Conservation (phyloP, 2,329 filamentous ascomycete species). For the Epichloe uncinata region DNA sequence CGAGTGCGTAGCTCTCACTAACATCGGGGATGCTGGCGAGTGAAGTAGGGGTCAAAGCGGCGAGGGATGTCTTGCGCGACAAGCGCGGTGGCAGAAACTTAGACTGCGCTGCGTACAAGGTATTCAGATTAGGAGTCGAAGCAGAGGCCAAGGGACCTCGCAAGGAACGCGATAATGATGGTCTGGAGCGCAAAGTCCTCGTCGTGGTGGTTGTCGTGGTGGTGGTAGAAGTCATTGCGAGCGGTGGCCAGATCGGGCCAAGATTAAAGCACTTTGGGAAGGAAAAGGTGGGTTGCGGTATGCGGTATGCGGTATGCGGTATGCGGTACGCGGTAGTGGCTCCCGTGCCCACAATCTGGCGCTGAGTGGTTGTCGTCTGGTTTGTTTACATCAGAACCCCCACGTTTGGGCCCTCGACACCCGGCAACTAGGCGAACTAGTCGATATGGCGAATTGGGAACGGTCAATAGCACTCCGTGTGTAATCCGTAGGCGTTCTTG, state of each 20-base stretch:
- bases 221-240: conserved; percentile 11
- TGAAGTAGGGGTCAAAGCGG: conserved; percentile 50
- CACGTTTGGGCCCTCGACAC: neutral
- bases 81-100: conserved; percentile 34
- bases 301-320: conserved; percentile 1
- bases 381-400: neutral
- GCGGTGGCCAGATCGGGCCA: conserved; percentile 5
- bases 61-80: conserved; percentile 58
- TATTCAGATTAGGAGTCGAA: conserved; percentile 47
- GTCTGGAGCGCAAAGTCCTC: conserved; percentile 10
- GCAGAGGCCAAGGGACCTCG: conserved; percentile 33
- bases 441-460: neutral
- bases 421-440: neutral
- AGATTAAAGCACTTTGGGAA: neutral
- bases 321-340: neutral
- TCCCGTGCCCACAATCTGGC: neutral
- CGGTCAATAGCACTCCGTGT: too few species aligned
- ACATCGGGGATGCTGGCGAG: conserved; percentile 55
- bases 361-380: neutral
- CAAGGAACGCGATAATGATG: conserved; percentile 23
- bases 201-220: conserved; percentile 8
- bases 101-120: conserved; percentile 36
- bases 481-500: neutral
- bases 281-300: conserved; percentile 1
- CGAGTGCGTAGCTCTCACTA: conserved; percentile 47